These are phyloP conservation scores for Geotrichum australiense DNA, from an alignment of 1,139 yeast genomes.

Conservation along the genomic window DNA sequence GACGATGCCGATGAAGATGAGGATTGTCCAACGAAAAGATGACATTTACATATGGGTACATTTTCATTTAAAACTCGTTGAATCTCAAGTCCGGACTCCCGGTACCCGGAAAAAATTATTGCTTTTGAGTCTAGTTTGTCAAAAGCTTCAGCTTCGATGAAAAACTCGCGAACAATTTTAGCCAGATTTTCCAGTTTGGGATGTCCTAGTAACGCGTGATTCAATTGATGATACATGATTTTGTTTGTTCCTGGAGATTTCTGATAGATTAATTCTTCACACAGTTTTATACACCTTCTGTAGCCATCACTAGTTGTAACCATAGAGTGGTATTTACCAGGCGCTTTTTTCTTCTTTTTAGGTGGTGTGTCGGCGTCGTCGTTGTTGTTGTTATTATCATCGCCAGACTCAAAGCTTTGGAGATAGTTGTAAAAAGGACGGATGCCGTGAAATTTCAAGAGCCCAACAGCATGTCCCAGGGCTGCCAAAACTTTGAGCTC, in stretches of 20 bases:
- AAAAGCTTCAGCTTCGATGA: slow-evolving; percentile 6
- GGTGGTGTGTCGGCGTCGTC: not conserved
- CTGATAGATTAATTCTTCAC: slow-evolving; percentile 38
- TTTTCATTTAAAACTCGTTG: slow-evolving; percentile 55
- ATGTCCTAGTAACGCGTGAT: slow-evolving; percentile 49
- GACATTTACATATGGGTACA: slow-evolving; percentile 51
- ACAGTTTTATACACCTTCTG: slow-evolving; percentile 39
- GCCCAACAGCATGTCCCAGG: slow-evolving; percentile 53
- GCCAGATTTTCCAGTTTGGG: slow-evolving; percentile 62
- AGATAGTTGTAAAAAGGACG: slow-evolving; percentile 57
- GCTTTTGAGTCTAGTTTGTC: slow-evolving; percentile 50
- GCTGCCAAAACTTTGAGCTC: slow-evolving; percentile 50
- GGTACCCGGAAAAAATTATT: slow-evolving; percentile 76
- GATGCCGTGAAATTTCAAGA: slow-evolving; percentile 73
- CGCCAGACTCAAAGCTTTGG: slow-evolving; percentile 16
- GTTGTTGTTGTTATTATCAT: not conserved
- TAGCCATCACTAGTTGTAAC: slow-evolving; percentile 52
- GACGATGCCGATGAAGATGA: slow-evolving; percentile 25
- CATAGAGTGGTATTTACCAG: slow-evolving; percentile 25
- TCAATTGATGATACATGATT: slow-evolving; percentile 22
- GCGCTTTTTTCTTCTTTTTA: slow-evolving; percentile 21
- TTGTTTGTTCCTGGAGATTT: slow-evolving; percentile 29
- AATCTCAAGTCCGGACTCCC: slow-evolving; percentile 87
- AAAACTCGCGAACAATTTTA: slow-evolving; percentile 21
- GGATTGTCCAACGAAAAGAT: slow-evolving; percentile 83